A percentile compares a stretch with the other conserved stretches of the same genome.
Conservation (phyloP, 1,284 basidiomycete genomes). For the Kwoniella shivajii region DNA sequence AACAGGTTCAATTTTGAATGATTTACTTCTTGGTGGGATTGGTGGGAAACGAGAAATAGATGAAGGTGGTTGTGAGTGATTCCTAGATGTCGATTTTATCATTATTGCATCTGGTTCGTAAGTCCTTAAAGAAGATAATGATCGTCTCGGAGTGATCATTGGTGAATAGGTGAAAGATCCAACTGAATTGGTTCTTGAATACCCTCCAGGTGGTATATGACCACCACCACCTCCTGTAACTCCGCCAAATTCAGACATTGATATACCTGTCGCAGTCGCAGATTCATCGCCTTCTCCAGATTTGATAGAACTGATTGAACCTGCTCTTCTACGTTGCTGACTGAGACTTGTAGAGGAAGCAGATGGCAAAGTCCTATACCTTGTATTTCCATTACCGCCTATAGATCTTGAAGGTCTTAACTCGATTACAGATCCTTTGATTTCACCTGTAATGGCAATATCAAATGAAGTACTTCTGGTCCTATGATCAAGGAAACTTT, state of each 20-base stretch:
- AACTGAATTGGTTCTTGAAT: conserved; percentile 12
- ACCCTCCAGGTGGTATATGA: background rate
- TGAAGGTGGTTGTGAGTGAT: background rate
- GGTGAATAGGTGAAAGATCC: conserved; percentile 10
- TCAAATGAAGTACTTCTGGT: conserved; percentile 18
- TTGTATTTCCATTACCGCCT: too few relatives aligned
- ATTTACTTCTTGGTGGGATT: background rate
- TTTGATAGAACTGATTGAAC: conserved; percentile 3
- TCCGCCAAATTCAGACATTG: conserved; percentile 16
- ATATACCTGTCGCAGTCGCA: conserved; percentile 8
- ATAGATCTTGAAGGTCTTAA: conserved; percentile 22
- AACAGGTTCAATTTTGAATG: background rate
- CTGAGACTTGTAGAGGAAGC: background rate
- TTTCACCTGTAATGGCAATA: conserved; percentile 37
- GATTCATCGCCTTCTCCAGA: conserved; percentile 12
- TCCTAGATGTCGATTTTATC: background rate
- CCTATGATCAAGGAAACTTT: conserved; percentile 36
- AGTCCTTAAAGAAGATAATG: conserved; percentile 2
- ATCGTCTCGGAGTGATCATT: conserved; percentile 13
- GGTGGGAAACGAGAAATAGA: too few relatives aligned
- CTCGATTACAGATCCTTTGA: conserved; percentile 34
- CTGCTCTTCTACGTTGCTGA: conserved; percentile 1
- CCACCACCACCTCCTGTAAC: background rate
- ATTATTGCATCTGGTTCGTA: background rate
- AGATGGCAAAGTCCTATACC: conserved; percentile 6